Percentiles rank a stretch among this genome's conserved stretches.
Evolutionary conservation across 1,284 basidiomycete genomes (phyloP).

Genomic region (Papiliotrema laurentii): DNA sequence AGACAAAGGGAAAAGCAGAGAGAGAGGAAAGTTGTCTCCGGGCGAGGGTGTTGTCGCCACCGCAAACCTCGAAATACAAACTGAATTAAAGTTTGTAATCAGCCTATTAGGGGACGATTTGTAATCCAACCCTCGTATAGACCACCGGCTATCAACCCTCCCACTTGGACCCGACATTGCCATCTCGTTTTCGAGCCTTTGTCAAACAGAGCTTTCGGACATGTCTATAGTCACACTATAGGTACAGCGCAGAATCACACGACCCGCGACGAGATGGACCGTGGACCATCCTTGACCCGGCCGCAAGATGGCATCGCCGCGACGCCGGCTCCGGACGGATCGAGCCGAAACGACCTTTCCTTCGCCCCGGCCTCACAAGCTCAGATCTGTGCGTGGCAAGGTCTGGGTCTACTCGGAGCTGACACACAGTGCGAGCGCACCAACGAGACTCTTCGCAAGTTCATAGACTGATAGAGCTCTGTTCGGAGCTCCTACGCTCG

Average conservation of each 20-base stretch:
- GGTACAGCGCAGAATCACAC: too few species aligned
- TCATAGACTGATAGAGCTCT: conserved; percentile 66
- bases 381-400: conserved; percentile 65
- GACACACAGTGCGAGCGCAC: conserved; percentile 69
- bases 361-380: conserved; percentile 55
- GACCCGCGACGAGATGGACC: neutral
- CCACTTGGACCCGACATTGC: too few species aligned
- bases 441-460: conserved; percentile 79
- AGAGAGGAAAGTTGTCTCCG: neutral
- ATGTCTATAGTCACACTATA: too few species aligned
- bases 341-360: conserved; percentile 13
- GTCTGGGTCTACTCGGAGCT: neutral
- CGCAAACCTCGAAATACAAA: conserved; percentile 7
- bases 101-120: neutral
- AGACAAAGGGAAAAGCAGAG: conserved; percentile 1
- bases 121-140: too few species aligned
- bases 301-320: neutral
- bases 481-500: conserved; percentile 67
- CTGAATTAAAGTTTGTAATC: neutral
- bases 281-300: neutral
- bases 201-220: too few species aligned
- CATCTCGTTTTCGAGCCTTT: too few species aligned
- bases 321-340: conserved; percentile 6
- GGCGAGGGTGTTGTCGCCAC: conserved; percentile 6
- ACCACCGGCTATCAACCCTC: neutral